Evolutionary conservation across 73 alveolate genomes (phyloP).

Genomic region (Blepharisma japonicum): DNA sequence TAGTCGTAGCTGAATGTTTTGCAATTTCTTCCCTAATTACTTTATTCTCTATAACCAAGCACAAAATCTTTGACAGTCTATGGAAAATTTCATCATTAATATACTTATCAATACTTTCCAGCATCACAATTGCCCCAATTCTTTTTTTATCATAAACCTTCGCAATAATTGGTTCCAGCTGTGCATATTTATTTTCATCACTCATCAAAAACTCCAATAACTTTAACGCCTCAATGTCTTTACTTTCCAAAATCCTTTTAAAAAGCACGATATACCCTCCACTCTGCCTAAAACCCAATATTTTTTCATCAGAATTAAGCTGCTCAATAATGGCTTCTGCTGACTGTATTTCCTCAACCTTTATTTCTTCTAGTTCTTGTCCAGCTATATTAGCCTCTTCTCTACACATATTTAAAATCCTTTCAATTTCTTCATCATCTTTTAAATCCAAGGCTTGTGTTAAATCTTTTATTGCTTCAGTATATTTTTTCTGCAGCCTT

Average conservation of each 20-base stretch:
- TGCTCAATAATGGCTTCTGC: constrained; percentile 6
- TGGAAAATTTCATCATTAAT: background rate
- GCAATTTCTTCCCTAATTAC: constrained; percentile 10
- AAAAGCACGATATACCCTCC: constrained; percentile 22
- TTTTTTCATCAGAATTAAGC: background rate
- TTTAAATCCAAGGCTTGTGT: constrained; percentile 76
- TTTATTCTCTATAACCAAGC: background rate
- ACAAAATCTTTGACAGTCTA: background rate
- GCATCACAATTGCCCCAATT: constrained; percentile 6
- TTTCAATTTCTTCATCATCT: constrained; percentile 42
- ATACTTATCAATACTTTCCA: background rate
- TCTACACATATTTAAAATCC: constrained; percentile 44
- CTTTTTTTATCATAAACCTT: background rate
- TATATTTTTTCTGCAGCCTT: constrained; percentile 75
- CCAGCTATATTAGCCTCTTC: constrained; percentile 41
- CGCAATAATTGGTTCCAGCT: background rate
- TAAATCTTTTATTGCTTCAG: constrained; percentile 77
- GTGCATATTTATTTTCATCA: background rate
- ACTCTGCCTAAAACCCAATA: background rate
- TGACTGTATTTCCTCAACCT: constrained; percentile 30
- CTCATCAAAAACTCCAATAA: background rate
- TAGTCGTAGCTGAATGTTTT: constrained; percentile 14
- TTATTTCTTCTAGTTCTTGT: constrained; percentile 34
- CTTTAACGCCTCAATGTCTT: constrained; percentile 5
- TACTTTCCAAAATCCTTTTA: constrained; percentile 16